Evolutionary conservation across 2,329 filamentous ascomycete species (phyloP).

Genomic region (Alternaria consortialis): DNA sequence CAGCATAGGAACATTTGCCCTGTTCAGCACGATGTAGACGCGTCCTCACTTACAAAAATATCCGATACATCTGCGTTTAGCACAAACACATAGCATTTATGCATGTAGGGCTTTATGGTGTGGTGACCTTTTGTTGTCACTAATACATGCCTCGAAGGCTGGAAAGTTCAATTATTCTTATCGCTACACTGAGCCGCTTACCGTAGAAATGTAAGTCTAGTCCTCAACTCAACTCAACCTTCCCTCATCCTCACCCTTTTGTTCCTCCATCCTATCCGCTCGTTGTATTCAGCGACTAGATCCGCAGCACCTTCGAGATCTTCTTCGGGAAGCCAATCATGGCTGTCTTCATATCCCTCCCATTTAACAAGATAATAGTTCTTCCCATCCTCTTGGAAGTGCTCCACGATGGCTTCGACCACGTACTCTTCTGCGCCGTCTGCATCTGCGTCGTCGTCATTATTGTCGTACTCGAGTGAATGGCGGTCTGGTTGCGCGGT

Average conservation of each 20-base stretch:
- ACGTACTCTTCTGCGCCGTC: constrained; percentile 37
- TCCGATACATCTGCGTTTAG: neutral
- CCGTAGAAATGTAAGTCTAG: neutral
- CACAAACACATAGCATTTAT: neutral
- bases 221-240: neutral
- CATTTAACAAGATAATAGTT: constrained; percentile 48
- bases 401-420: constrained; percentile 41
- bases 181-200: neutral
- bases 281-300: constrained; percentile 38
- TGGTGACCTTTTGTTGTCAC: neutral
- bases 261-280: constrained; percentile 18
- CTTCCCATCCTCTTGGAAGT: constrained; percentile 29
- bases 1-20: too few relatives aligned
- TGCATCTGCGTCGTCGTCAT: constrained; percentile 11
- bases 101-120: neutral
- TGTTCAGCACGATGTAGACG: too few relatives aligned
- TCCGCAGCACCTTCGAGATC: constrained; percentile 40
- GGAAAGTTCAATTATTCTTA: neutral
- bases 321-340: constrained; percentile 43
- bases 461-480: neutral
- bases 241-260: constrained; percentile 2
- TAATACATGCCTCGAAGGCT: neutral
- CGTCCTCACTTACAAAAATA: too few relatives aligned
- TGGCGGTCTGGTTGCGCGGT: neutral
- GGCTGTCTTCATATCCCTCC: constrained; percentile 42